A percentile compares a stretch with the other conserved stretches of the same genome.
phyloP scores from a whole-genome alignment of 2,329 filamentous ascomycete species.

The Penicillium frequentans region DNA sequence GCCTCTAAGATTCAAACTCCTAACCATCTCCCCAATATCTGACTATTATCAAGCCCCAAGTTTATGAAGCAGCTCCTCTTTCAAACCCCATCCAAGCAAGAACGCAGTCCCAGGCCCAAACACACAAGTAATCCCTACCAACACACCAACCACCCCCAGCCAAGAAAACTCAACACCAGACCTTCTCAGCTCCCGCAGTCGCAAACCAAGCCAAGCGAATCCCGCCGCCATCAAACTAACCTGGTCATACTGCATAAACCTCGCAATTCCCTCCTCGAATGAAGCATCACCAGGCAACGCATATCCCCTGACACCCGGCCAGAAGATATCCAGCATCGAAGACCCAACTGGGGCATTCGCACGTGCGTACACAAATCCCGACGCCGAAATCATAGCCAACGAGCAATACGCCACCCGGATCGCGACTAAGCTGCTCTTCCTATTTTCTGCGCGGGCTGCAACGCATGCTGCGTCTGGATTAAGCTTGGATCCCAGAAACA shows the following conservation, averaged over 20 bases:
- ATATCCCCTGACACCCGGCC: not conserved
- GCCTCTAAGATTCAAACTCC: not conserved
- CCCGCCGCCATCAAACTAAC: not conserved
- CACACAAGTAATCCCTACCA: not conserved
- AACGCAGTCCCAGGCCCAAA: slow-evolving; percentile 1
- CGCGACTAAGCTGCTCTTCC: not conserved
- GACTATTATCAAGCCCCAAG: not conserved
- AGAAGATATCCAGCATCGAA: not conserved
- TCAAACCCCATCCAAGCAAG: not conserved
- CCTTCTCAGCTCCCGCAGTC: not conserved
- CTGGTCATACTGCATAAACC: not conserved
- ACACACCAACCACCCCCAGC: not conserved
- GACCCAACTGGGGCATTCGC: not conserved
- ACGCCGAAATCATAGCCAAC: not conserved
- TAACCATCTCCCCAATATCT: not conserved
- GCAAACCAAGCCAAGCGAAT: not conserved
- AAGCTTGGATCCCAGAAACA: not conserved
- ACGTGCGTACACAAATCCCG: not conserved
- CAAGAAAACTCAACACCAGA: not conserved
- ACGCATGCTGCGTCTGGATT: not conserved
- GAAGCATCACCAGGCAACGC: not conserved
- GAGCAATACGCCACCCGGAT: not conserved
- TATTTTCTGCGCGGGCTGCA: not conserved
- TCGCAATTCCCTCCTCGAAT: not conserved
- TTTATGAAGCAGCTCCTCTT: not conserved